Percentiles rank a stretch among this genome's conserved stretches.
Evolutionary conservation across 805 yeast genomes (phyloP).

Genomic region (Saccharomycopsis fibuligera): DNA sequence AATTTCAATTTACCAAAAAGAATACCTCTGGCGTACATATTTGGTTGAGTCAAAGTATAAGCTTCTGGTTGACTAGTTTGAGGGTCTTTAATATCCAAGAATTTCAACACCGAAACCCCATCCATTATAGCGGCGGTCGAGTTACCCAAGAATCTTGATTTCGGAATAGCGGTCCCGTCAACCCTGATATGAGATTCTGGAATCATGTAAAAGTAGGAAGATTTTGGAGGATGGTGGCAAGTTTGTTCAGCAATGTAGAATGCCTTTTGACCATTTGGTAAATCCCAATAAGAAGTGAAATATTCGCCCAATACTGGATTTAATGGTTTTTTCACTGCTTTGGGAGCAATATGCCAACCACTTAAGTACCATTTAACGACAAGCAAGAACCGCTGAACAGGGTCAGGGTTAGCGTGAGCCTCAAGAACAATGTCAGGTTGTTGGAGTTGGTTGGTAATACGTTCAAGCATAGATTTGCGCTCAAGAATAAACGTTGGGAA

Average conservation of each 20-base stretch:
- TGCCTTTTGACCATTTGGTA: conserved; percentile 64
- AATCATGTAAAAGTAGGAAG: conserved; percentile 81
- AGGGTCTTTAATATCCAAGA: conserved; percentile 51
- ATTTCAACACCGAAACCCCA: conserved; percentile 68
- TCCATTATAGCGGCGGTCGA: conserved; percentile 98
- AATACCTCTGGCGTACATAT: conserved; percentile 90
- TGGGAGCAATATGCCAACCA: conserved; percentile 98
- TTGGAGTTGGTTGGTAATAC: conserved; percentile 82
- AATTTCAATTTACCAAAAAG: conserved; percentile 83
- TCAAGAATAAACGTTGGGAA: conserved; percentile 93
- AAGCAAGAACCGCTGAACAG: conserved; percentile 60
- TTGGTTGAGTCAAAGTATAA: conserved; percentile 89
- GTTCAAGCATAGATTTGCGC: conserved; percentile 91
- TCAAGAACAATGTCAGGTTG: conserved; percentile 69
- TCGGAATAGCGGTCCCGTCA: conserved; percentile 86
- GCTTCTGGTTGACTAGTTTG: conserved; percentile 42
- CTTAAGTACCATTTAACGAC: conserved; percentile 88
- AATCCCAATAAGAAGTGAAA: conserved; percentile 89
- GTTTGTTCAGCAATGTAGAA: conserved; percentile 91
- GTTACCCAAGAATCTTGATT: conserved; percentile 84
- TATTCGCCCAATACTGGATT: conserved; percentile 93
- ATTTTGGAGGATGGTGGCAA: conserved; percentile 97
- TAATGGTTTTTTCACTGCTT: conserved; percentile 95
- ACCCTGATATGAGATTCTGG: conserved; percentile 78
- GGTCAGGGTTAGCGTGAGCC: conserved; percentile 57